Evolutionary conservation across 2,329 filamentous ascomycete genomes (phyloP).

Genomic region (Fusarium redolens): DNA sequence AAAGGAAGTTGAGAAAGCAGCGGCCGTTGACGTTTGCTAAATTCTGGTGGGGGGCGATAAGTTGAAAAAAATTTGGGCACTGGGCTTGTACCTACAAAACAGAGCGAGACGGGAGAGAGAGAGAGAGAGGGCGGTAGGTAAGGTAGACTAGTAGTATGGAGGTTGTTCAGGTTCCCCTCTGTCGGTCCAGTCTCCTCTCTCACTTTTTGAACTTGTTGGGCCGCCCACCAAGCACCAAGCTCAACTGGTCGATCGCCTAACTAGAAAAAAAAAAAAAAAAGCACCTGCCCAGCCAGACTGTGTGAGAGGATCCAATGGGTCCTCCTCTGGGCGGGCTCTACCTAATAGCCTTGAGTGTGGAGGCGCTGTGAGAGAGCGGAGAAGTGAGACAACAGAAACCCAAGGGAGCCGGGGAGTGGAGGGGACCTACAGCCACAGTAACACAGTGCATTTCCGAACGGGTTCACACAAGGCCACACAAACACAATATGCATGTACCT

Average conservation of each 20-base stretch:
- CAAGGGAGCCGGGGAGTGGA: slow-evolving; percentile 17
- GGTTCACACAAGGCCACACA: slow-evolving; percentile 6
- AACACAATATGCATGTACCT: background rate
- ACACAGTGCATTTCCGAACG: slow-evolving; percentile 15
- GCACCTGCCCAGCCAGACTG: slow-evolving; percentile 26
- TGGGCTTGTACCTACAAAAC: slow-evolving; percentile 41
- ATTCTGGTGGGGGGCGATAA: slow-evolving; percentile 55
- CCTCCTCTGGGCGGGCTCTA: background rate
- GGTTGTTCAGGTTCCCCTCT: background rate
- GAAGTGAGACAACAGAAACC: slow-evolving; percentile 40
- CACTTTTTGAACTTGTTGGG: slow-evolving; percentile 47
- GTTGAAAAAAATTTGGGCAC: slow-evolving; percentile 51
- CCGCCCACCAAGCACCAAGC: slow-evolving; percentile 43
- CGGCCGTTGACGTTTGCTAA: slow-evolving; percentile 53
- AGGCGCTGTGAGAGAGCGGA: slow-evolving; percentile 40
- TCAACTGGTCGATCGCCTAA: slow-evolving; percentile 45
- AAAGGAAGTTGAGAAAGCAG: slow-evolving; percentile 50
- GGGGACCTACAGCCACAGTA: slow-evolving; percentile 24
- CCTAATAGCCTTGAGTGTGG: slow-evolving; percentile 36
- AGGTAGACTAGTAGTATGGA: background rate
- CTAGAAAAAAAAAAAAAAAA: slow-evolving; percentile 25
- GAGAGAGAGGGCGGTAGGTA: background rate
- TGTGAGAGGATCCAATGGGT: slow-evolving; percentile 35
- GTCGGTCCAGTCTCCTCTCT: slow-evolving; percentile 12
- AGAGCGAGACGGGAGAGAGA: background rate